These are phyloP conservation scores for Iris macrosiphon DNA, from an alignment of 106 monocot species.

Conservation along the genomic window DNA sequence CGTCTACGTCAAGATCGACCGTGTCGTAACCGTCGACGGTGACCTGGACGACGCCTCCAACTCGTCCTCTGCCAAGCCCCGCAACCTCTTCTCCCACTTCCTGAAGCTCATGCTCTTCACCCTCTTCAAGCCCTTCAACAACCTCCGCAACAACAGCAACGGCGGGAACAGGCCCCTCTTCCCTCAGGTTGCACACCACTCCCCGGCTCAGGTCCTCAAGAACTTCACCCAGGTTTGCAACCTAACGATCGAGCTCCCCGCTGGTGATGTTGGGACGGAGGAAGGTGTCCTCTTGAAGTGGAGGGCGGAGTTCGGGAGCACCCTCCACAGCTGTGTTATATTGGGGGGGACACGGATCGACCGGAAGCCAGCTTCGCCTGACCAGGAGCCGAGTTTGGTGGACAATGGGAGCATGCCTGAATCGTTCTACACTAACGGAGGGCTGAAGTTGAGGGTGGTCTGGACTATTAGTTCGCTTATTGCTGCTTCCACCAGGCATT, in stretches of 20 bases:
- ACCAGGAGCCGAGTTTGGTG: slow-evolving; percentile 25
- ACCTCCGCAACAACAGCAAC: slow-evolving; percentile 41
- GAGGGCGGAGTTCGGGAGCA: slow-evolving; percentile 81
- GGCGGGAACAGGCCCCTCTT: slow-evolving; percentile 38
- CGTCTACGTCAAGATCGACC: slow-evolving; percentile 68
- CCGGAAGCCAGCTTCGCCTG: slow-evolving; percentile 8
- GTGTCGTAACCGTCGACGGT: slow-evolving; percentile 57
- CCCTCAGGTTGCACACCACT: slow-evolving; percentile 66
- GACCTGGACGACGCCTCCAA: slow-evolving; percentile 42
- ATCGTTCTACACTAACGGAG: slow-evolving; percentile 76
- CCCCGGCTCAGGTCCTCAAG: slow-evolving; percentile 69
- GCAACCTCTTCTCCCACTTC: slow-evolving; percentile 52
- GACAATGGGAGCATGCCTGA: slow-evolving; percentile 85
- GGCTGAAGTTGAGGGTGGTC: slow-evolving; percentile 71
- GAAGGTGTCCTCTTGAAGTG: slow-evolving; percentile 75
- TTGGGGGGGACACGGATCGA: slow-evolving; percentile 68
- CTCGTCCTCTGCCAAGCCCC: slow-evolving; percentile 23
- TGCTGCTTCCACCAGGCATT: slow-evolving; percentile 80
- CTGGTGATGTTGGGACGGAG: slow-evolving; percentile 68
- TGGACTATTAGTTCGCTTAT: slow-evolving; percentile 87
- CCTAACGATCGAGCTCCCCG: slow-evolving; percentile 62
- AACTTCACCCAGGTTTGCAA: slow-evolving; percentile 60
- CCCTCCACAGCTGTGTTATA: slow-evolving; percentile 72
- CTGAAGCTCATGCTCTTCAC: slow-evolving; percentile 46
- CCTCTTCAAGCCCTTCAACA: slow-evolving; percentile 53